Conservation (phyloP, 148 eudicot genomes). For the Bassia scoparia region DNA sequence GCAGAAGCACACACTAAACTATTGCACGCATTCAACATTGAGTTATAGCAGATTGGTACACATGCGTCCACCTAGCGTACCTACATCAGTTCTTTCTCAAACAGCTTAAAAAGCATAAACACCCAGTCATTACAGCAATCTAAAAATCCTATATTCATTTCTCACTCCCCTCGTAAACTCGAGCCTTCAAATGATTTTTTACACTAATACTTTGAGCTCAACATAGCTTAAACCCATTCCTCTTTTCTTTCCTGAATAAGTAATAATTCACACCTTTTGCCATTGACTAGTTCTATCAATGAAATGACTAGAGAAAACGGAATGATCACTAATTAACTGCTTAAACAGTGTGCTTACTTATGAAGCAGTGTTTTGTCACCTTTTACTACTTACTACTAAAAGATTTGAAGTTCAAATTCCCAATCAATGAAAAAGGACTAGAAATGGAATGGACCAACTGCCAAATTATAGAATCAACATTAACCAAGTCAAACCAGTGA, state of each 20-base stretch:
- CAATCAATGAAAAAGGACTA: not conserved
- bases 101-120: not conserved
- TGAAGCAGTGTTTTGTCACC: constrained; percentile 1
- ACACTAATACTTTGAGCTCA: not conserved
- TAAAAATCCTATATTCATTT: not conserved
- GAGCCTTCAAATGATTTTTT: not conserved
- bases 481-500: constrained; percentile 17
- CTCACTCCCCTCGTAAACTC: not conserved
- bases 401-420: not conserved
- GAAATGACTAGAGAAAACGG: not conserved
- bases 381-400: not conserved
- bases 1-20: constrained; percentile 12
- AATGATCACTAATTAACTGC: not conserved
- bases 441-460: not conserved
- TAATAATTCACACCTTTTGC: not conserved
- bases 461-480: not conserved
- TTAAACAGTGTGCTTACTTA: not conserved
- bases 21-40: not conserved
- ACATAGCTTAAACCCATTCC: not conserved
- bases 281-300: not conserved
- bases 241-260: not conserved
- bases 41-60: not conserved
- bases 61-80: not conserved
- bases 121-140: not conserved
- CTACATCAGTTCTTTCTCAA: not conserved